Conservation (phyloP, 306 rosid species). For the Astragalus glycyphyllos region DNA sequence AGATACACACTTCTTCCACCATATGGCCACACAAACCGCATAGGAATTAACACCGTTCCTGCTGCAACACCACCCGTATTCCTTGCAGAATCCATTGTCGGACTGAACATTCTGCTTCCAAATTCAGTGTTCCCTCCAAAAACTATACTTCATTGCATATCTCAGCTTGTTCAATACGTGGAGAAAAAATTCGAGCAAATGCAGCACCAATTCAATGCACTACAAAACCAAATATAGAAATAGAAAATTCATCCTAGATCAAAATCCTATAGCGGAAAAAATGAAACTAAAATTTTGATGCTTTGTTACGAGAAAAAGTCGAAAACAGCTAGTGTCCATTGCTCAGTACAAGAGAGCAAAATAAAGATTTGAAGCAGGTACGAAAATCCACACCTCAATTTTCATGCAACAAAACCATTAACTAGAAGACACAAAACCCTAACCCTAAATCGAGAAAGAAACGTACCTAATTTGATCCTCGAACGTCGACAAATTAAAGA, state of each 20-base stretch:
- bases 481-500: slow-evolving; percentile 47
- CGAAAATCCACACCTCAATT: slow-evolving; percentile 42
- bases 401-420: slow-evolving; percentile 44
- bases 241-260: slow-evolving; percentile 31
- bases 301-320: slow-evolving; percentile 27
- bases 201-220: slow-evolving; percentile 52
- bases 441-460: slow-evolving; percentile 49
- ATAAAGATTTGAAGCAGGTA: slow-evolving; percentile 31
- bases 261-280: slow-evolving; percentile 23
- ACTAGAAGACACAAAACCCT: slow-evolving; percentile 60
- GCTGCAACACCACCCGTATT: slow-evolving; percentile 63
- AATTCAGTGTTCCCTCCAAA: slow-evolving; percentile 45
- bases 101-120: slow-evolving; percentile 59
- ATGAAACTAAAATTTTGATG: neutral
- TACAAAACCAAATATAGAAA: slow-evolving; percentile 12
- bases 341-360: slow-evolving; percentile 22
- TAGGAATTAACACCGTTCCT: slow-evolving; percentile 75
- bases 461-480: slow-evolving; percentile 48
- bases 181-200: slow-evolving; percentile 49
- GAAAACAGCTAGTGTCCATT: slow-evolving; percentile 37
- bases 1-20: slow-evolving; percentile 89
- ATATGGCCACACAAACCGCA: slow-evolving; percentile 94
- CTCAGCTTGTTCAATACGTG: slow-evolving; percentile 45
- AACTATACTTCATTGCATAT: slow-evolving; percentile 48
- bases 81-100: slow-evolving; percentile 70